Percentiles rank a stretch among this genome's conserved stretches.
Conservation (phyloP, 352 stramenopile genomes). For the Phytophthora citrophthora region DNA sequence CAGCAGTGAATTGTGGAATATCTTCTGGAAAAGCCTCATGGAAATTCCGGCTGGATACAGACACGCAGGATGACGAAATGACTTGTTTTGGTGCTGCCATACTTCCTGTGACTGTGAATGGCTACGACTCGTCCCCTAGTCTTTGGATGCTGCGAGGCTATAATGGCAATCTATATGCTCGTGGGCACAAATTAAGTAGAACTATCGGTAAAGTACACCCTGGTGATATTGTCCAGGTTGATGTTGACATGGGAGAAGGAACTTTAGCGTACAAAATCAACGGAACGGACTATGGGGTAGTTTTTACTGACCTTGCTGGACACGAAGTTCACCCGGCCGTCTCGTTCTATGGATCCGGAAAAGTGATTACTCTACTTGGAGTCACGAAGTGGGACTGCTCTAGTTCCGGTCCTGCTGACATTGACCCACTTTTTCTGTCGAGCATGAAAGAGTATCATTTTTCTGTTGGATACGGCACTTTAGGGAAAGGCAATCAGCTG, state of each 20-base stretch:
- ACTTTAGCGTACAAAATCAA: constrained; percentile 92
- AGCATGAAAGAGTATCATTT: constrained; percentile 83
- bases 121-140: constrained; percentile 91
- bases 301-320: constrained; percentile 82
- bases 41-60: constrained; percentile 89
- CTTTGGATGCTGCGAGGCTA: constrained; percentile 93
- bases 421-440: constrained; percentile 75
- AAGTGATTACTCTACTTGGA: constrained; percentile 83
- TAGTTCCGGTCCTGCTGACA: constrained; percentile 33
- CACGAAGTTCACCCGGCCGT: constrained; percentile 89
- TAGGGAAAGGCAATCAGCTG: constrained; percentile 77
- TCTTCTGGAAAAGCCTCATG: constrained; percentile 82
- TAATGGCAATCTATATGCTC: constrained; percentile 92
- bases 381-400: constrained; percentile 79
- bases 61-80: constrained; percentile 92
- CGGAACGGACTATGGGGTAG: constrained; percentile 85
- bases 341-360: constrained; percentile 90
- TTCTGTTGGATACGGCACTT: constrained; percentile 78
- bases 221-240: constrained; percentile 87
- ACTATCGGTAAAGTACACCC: constrained; percentile 91
- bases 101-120: constrained; percentile 85
- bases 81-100: constrained; percentile 92
- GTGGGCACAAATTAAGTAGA: constrained; percentile 85
- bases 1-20: constrained; percentile 82
- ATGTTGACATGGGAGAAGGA: constrained; percentile 89